Conservation (phyloP, 352 stramenopile species). For the Stramenopiles sp. region DNA sequence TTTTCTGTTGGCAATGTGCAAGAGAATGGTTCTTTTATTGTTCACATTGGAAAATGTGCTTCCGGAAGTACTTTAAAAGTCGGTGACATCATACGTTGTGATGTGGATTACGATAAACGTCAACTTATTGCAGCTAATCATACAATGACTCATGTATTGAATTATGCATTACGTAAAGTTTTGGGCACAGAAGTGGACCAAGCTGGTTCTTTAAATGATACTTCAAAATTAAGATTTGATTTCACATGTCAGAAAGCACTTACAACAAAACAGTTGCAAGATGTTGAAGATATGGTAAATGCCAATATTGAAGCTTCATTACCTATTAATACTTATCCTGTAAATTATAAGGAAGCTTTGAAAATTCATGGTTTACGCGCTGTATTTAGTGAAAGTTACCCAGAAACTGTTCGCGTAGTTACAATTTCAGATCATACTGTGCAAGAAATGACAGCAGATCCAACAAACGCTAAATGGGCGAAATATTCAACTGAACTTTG, state of each 20-base stretch:
- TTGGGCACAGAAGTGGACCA: constrained; percentile 72
- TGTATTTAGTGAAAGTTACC: constrained; percentile 91
- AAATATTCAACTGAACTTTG: constrained; percentile 92
- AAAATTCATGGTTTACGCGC: constrained; percentile 72
- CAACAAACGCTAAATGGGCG: constrained; percentile 39
- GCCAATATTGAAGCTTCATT: constrained; percentile 18
- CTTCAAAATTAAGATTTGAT: constrained; percentile 88
- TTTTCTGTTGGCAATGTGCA: constrained; percentile 50
- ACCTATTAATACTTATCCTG: constrained; percentile 44
- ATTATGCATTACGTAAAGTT: constrained; percentile 73
- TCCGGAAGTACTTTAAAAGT: constrained; percentile 24
- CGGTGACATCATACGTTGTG: constrained; percentile 21
- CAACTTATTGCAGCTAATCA: constrained; percentile 81
- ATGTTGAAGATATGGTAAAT: constrained; percentile 34
- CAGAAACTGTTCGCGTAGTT: constrained; percentile 83
- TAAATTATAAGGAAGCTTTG: constrained; percentile 60
- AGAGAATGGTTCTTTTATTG: constrained; percentile 67
- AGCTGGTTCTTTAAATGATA: constrained; percentile 75
- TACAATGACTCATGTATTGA: constrained; percentile 96
- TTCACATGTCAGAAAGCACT: constrained; percentile 86
- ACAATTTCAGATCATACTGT: constrained; percentile 49
- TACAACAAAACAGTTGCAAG: constrained; percentile 38
- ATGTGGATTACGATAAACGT: constrained; percentile 71
- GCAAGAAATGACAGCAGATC: constrained; percentile 24
- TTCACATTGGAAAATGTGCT: constrained; percentile 50